Conservation (phyloP, 169 alveolate species). For the Plasmodium sp. region DNA sequence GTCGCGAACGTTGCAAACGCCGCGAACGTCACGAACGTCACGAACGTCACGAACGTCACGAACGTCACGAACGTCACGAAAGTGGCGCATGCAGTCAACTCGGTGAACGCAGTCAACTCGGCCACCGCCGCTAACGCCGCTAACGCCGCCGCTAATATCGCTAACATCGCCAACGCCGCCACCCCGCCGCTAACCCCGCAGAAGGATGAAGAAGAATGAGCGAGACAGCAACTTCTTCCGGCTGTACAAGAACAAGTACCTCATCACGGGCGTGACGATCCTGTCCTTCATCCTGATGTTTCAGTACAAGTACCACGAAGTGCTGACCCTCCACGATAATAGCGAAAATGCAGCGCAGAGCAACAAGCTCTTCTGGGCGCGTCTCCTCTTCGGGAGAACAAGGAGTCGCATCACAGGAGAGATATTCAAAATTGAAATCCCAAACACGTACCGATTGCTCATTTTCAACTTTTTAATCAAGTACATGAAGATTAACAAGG, state of each 20-base stretch:
- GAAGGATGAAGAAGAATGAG: neutral
- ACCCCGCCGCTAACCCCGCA: no score
- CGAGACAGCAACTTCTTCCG: neutral
- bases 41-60: no score
- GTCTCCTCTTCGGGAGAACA: constrained; percentile 55
- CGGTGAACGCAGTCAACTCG: no score
- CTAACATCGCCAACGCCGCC: neutral
- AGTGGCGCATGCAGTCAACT: no score
- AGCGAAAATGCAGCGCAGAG: constrained; percentile 3
- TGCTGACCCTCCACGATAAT: constrained; percentile 6
- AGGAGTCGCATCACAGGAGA: constrained; percentile 55
- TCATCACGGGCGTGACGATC: constrained; percentile 50
- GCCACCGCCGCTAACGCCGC: no score
- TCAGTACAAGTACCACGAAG: constrained; percentile 69
- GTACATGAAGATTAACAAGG: constrained; percentile 30
- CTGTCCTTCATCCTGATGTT: constrained; percentile 37
- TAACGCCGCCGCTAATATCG: neutral
- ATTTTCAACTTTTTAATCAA: constrained; percentile 36
- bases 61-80: no score
- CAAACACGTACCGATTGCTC: constrained; percentile 10
- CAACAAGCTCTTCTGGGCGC: constrained; percentile 22
- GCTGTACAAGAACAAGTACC: constrained; percentile 9
- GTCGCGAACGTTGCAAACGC: neutral
- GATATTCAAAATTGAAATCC: constrained; percentile 20
- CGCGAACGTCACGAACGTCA: no score